Evolutionary conservation across 2,329 filamentous ascomycete species (phyloP).

Genomic region (Penicillium olsonii): DNA sequence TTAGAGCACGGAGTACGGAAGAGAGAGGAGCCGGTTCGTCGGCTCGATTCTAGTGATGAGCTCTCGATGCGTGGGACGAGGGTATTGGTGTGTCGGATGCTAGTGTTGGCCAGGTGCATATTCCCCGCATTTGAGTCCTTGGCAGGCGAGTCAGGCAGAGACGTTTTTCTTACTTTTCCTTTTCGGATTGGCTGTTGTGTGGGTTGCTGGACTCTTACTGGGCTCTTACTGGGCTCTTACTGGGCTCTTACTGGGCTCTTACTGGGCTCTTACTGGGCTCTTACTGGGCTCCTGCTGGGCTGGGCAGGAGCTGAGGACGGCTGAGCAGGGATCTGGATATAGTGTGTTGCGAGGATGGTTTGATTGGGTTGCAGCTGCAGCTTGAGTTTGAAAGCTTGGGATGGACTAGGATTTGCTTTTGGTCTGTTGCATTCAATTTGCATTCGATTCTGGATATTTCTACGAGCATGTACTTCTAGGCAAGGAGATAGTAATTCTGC

Average conservation of each 20-base stretch:
- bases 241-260: not conserved
- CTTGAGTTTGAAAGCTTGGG: conserved; percentile 3
- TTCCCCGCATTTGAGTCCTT: conserved; percentile 6
- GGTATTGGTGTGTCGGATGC: not conserved
- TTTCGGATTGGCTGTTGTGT: too few species aligned
- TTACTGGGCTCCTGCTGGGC: not conserved
- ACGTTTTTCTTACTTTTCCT: not conserved
- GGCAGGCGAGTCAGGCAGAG: conserved; percentile 1
- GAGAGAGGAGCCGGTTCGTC: not conserved
- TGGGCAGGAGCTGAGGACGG: not conserved
- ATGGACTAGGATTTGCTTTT: not conserved
- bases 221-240: not conserved
- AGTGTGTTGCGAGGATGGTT: not conserved
- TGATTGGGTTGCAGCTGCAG: not conserved
- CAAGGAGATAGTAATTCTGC: too few species aligned
- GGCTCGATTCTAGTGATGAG: not conserved
- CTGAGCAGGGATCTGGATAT: not conserved
- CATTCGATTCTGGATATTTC: not conserved
- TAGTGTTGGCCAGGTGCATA: not conserved
- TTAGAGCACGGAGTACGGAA: not conserved
- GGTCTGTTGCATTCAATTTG: not conserved
- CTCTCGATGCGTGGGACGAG: not conserved
- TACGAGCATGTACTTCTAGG: not conserved
- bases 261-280: too few species aligned
- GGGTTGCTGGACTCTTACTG: too few species aligned